These are phyloP conservation scores for Pseudovirgaria hyperparasitica DNA, from an alignment of 2,329 filamentous ascomycete species.

Conservation along the genomic window DNA sequence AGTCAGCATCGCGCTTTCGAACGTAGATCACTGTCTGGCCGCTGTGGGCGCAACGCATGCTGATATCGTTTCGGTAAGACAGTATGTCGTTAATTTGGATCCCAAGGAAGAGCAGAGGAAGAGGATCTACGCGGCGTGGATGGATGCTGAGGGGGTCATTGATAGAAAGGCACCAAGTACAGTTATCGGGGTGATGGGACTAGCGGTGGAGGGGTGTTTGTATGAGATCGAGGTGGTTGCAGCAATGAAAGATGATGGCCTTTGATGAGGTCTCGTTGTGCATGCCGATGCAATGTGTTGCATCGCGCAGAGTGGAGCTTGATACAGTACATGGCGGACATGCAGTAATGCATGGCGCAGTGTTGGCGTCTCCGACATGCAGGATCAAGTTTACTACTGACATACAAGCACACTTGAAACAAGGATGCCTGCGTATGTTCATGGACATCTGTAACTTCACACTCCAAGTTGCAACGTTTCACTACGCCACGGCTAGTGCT, in stretches of 20 bases:
- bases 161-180: slow-evolving; percentile 6
- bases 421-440: no score
- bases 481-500: no score
- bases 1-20: slow-evolving; percentile 4
- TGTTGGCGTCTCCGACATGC: no score
- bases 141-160: slow-evolving; percentile 3
- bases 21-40: slow-evolving; percentile 6
- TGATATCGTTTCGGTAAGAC: slow-evolving; percentile 5
- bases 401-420: no score
- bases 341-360: no score
- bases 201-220: slow-evolving; percentile 3
- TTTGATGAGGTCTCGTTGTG: no score
- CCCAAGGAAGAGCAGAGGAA: slow-evolving; percentile 3
- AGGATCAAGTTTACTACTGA: no score
- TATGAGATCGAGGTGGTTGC: slow-evolving; percentile 7
- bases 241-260: slow-evolving; percentile 5
- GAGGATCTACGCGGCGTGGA: slow-evolving; percentile 5
- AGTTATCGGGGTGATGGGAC: slow-evolving; percentile 2
- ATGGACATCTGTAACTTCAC: no score
- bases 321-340: no score
- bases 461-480: no score
- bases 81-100: slow-evolving; percentile 7
- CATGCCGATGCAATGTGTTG: no score
- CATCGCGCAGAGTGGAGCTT: no score
- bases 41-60: slow-evolving; percentile 4